Evolutionary conservation across 352 stramenopile species (phyloP).

Genomic region (Peronospora belbahrii): DNA sequence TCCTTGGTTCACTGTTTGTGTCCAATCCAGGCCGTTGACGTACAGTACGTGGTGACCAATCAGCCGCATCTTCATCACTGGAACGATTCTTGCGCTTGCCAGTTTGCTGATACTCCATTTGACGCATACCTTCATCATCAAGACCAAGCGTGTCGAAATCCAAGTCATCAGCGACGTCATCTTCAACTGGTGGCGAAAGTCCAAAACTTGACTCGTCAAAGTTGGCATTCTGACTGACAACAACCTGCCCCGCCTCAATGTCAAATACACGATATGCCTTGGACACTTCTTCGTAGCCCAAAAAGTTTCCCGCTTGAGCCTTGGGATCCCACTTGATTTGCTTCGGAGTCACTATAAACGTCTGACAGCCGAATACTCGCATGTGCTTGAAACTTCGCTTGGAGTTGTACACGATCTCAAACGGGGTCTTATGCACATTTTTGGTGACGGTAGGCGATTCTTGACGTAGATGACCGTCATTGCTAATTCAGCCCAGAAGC

Average conservation of each 20-base stretch:
- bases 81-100: background rate
- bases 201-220: background rate
- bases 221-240: background rate
- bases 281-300: background rate
- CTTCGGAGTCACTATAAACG: too few relatives aligned
- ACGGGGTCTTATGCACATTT: background rate
- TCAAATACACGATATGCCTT: background rate
- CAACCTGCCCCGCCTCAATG: background rate
- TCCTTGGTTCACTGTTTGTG: too few relatives aligned
- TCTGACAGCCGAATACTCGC: background rate
- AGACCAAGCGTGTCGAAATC: too few relatives aligned
- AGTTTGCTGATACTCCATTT: background rate
- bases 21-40: too few relatives aligned
- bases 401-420: background rate
- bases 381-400: slow-evolving; percentile 2
- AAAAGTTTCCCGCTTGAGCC: background rate
- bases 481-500: background rate
- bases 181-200: background rate
- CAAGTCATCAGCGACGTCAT: background rate
- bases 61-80: too few relatives aligned
- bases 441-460: background rate
- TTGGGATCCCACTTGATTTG: background rate
- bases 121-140: background rate
- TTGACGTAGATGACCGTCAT: background rate
- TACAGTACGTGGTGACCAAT: too few relatives aligned